Percentiles rank a stretch among this genome's conserved stretches.
phyloP scores from a whole-genome alignment of 2,329 filamentous ascomycete genomes.

The Remersonia thermophila region DNA sequence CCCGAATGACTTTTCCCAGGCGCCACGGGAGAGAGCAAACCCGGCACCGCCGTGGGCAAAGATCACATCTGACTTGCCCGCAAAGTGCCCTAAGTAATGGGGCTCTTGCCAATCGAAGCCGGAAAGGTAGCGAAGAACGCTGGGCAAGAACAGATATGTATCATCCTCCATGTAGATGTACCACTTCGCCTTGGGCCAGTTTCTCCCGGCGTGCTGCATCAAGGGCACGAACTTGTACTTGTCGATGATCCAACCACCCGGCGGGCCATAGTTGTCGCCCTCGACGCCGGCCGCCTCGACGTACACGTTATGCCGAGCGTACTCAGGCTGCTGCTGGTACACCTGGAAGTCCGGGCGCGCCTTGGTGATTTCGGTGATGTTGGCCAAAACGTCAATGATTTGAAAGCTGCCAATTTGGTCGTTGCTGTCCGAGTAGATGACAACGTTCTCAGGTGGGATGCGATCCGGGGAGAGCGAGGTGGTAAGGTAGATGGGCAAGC shows the following conservation, averaged over 20 bases:
- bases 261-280: slow-evolving; percentile 9
- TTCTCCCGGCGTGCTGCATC: slow-evolving; percentile 8
- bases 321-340: slow-evolving; percentile 8
- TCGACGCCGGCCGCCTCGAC: slow-evolving; percentile 8
- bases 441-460: slow-evolving; percentile 4
- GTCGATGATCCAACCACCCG: slow-evolving; percentile 10
- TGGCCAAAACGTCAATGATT: slow-evolving; percentile 8
- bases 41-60: slow-evolving; percentile 10
- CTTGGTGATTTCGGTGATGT: slow-evolving; percentile 3
- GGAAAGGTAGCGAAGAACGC: slow-evolving; percentile 5
- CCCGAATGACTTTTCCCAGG: slow-evolving; percentile 8
- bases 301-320: slow-evolving; percentile 6
- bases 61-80: slow-evolving; percentile 5
- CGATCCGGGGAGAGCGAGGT: slow-evolving; percentile 5
- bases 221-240: slow-evolving; percentile 10
- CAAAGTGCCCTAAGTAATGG: slow-evolving; percentile 9
- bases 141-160: slow-evolving; percentile 10
- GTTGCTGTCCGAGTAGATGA: slow-evolving; percentile 7
- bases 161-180: slow-evolving; percentile 12
- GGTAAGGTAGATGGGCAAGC: slow-evolving; percentile 7
- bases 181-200: slow-evolving; percentile 8
- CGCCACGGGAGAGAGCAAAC: slow-evolving; percentile 7
- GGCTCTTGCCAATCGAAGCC: slow-evolving; percentile 4
- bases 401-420: slow-evolving; percentile 3
- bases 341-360: slow-evolving; percentile 6